Conservation (phyloP, 345 rosid species). For the Hypericum perforatum region DNA sequence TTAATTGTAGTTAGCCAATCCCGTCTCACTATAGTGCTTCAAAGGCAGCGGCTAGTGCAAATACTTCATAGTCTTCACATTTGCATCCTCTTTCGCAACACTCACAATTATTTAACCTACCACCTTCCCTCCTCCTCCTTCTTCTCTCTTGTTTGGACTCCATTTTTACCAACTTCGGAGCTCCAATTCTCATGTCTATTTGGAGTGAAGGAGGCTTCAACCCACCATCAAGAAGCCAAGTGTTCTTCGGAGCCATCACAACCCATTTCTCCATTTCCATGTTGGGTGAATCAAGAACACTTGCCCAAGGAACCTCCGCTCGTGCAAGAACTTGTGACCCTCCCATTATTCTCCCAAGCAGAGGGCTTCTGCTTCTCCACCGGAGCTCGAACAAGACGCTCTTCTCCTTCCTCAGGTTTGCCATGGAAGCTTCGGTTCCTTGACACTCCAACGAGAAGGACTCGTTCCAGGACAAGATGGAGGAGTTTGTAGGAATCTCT, state of each 20-base stretch:
- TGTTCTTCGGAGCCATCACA: slow-evolving; percentile 15
- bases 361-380: slow-evolving; percentile 25
- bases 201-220: slow-evolving; percentile 36
- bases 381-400: slow-evolving; percentile 52
- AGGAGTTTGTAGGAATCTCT: slow-evolving; percentile 33
- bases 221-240: slow-evolving; percentile 5
- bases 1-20: not conserved
- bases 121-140: slow-evolving; percentile 18
- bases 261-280: slow-evolving; percentile 46
- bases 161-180: slow-evolving; percentile 4
- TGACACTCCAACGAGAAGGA: slow-evolving; percentile 49
- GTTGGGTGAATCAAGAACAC: slow-evolving; percentile 34
- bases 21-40: slow-evolving; percentile 27
- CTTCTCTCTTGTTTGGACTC: slow-evolving; percentile 10
- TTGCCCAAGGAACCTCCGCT: slow-evolving; percentile 43
- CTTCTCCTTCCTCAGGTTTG: slow-evolving; percentile 35
- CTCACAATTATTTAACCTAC: slow-evolving; percentile 15
- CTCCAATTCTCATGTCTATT: slow-evolving; percentile 27
- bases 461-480: slow-evolving; percentile 39
- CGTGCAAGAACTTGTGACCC: slow-evolving; percentile 50
- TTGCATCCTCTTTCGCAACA: not conserved
- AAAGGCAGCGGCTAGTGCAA: slow-evolving; percentile 38
- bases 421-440: slow-evolving; percentile 40
- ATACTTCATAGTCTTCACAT: slow-evolving; percentile 30
- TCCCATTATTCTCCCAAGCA: slow-evolving; percentile 23